Percentiles rank a stretch among this genome's conserved stretches.
Conservation (phyloP, 257 asterid genomes). For the Solanum sparsipilum region DNA sequence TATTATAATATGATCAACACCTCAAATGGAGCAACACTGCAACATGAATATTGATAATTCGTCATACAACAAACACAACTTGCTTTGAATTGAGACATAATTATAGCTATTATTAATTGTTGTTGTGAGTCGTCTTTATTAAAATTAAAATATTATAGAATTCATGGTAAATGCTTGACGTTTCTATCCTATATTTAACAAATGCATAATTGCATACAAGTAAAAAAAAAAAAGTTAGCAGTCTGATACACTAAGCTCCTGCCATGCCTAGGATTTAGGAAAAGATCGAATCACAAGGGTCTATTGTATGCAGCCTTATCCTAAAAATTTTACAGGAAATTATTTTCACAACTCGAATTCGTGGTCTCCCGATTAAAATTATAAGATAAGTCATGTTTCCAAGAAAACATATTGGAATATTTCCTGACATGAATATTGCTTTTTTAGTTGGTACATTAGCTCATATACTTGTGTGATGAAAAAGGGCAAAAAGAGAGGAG, state of each 20-base stretch:
- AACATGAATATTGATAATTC: neutral
- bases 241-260: neutral
- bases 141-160: neutral
- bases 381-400: neutral
- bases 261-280: fast-evolving
- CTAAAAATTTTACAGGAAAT: fast-evolving
- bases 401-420: neutral
- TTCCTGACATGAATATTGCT: neutral
- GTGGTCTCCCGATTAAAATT: neutral
- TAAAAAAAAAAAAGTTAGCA: neutral
- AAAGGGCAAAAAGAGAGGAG: neutral
- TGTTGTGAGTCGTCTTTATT: neutral
- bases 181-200: neutral
- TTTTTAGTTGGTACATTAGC: neutral
- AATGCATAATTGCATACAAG: neutral
- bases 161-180: neutral
- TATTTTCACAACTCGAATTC: neutral
- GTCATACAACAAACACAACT: neutral
- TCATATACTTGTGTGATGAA: neutral
- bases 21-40: neutral
- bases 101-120: neutral
- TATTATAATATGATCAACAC: neutral
- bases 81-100: neutral
- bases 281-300: too few relatives aligned
- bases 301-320: neutral